Percentiles rank a stretch among this genome's conserved stretches.
These are phyloP conservation scores for Histomonas meleagridis DNA, from an alignment of 208 protist genomes.

Conservation along the genomic window DNA sequence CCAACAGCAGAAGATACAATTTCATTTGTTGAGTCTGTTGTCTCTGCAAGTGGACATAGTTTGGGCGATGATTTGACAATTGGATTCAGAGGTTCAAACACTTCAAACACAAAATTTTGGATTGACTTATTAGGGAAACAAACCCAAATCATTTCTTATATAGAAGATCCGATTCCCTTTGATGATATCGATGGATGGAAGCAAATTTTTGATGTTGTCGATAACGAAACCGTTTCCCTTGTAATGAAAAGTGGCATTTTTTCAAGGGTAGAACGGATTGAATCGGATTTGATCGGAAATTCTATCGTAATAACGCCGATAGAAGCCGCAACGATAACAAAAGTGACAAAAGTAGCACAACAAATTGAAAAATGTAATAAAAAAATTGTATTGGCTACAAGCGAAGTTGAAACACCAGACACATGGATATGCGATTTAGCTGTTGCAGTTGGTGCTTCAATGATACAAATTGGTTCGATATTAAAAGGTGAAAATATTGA, in stretches of 20 bases:
- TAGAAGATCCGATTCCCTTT: background rate
- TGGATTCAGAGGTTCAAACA: background rate
- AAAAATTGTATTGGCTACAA: background rate
- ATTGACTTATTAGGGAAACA: background rate
- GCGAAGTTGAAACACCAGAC: background rate
- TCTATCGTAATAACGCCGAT: background rate
- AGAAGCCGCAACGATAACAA: background rate
- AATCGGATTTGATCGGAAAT: background rate
- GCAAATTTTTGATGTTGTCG: background rate
- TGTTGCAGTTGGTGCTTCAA: background rate
- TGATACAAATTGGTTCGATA: background rate
- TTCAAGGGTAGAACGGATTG: background rate
- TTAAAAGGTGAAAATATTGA: constrained; percentile 30
- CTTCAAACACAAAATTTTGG: background rate
- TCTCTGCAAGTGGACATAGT: background rate
- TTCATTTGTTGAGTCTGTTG: background rate
- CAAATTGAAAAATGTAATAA: background rate
- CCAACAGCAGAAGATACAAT: background rate
- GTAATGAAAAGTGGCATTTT: background rate
- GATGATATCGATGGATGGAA: background rate
- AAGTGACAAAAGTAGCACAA: background rate
- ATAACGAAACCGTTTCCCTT: background rate
- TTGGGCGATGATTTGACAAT: background rate
- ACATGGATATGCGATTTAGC: background rate
- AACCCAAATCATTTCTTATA: background rate